Conservation (phyloP, 495 filamentous ascomycete species). For the Penicillium atrosanguineum region DNA sequence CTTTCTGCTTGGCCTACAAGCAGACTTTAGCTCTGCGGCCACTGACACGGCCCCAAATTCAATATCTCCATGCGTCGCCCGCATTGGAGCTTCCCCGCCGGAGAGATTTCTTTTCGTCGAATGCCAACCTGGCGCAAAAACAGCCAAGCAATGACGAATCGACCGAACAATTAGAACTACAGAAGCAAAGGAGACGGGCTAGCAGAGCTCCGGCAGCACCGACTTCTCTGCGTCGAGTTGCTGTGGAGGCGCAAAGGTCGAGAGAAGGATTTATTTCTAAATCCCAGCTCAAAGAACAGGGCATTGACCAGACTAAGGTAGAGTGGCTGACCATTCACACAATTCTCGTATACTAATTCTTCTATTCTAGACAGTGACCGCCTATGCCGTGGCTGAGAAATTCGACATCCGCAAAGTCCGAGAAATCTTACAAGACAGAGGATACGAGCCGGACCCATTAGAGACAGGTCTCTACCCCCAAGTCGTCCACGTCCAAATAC, state of each 20-base stretch:
- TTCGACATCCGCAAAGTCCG: constrained; percentile 75
- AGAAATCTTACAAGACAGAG: constrained; percentile 67
- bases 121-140: constrained; percentile 39
- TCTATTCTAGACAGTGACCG: constrained; percentile 61
- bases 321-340: neutral
- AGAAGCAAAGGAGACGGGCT: constrained; percentile 44
- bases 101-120: constrained; percentile 52
- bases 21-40: constrained; percentile 22
- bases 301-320: constrained; percentile 45
- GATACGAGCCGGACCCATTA: constrained; percentile 62
- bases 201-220: constrained; percentile 48
- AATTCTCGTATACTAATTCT: constrained; percentile 21
- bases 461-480: constrained; percentile 62
- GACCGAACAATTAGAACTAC: constrained; percentile 21
- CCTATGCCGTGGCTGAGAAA: constrained; percentile 81
- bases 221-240: constrained; percentile 56
- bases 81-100: constrained; percentile 33
- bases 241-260: constrained; percentile 59
- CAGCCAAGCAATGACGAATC: constrained; percentile 22
- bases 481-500: constrained; percentile 62
- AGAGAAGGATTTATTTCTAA: constrained; percentile 46
- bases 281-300: constrained; percentile 39
- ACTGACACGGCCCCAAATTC: constrained; percentile 24
- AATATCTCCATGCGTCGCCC: constrained; percentile 42
- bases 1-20: constrained; percentile 33